phyloP scores from a whole-genome alignment of 192 early-diverging fungal species.

The Martensiomyces pterosporus region DNA sequence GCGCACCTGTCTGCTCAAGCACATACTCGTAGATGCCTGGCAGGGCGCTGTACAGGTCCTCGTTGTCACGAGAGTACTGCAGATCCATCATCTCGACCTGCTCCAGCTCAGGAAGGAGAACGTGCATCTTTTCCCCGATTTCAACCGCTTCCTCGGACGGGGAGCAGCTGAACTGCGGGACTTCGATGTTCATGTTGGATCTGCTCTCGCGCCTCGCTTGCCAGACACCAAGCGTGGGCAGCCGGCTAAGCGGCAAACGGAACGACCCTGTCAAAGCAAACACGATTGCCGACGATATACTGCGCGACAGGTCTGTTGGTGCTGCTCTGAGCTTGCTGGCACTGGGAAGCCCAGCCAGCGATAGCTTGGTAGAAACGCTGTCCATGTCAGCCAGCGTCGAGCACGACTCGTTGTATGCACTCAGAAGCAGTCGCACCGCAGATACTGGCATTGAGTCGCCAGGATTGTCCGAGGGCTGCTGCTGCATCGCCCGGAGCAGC shows the following conservation, averaged over 20 bases:
- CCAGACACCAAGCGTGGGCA: conserved; percentile 18
- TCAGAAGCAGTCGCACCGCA: conserved; percentile 1
- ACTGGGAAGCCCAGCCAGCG: background rate
- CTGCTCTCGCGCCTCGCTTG: conserved; percentile 11
- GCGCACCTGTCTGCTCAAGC: too few species aligned
- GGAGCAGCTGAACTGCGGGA: conserved; percentile 39
- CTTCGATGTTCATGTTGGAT: conserved; percentile 38
- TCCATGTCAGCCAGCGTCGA: conserved; percentile 17
- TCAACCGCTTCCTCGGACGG: conserved; percentile 47
- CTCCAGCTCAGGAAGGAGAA: conserved; percentile 46
- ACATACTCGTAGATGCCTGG: conserved; percentile 16
- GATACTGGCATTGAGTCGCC: background rate
- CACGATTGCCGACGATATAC: conserved; percentile 8
- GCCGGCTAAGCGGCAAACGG: conserved; percentile 14
- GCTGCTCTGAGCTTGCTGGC: background rate
- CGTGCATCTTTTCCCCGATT: conserved; percentile 45
- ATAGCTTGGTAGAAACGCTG: too few species aligned
- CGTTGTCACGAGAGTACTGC: conserved; percentile 17
- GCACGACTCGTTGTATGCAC: conserved; percentile 24
- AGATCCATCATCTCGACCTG: conserved; percentile 33
- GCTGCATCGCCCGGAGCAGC: conserved; percentile 1
- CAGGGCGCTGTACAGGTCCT: conserved; percentile 2
- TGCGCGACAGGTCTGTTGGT: background rate
- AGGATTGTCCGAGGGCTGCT: background rate
- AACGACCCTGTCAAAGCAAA: conserved; percentile 27